These are phyloP conservation scores for Fusarium chaquense DNA, from an alignment of 2,329 filamentous ascomycete species.

Conservation along the genomic window DNA sequence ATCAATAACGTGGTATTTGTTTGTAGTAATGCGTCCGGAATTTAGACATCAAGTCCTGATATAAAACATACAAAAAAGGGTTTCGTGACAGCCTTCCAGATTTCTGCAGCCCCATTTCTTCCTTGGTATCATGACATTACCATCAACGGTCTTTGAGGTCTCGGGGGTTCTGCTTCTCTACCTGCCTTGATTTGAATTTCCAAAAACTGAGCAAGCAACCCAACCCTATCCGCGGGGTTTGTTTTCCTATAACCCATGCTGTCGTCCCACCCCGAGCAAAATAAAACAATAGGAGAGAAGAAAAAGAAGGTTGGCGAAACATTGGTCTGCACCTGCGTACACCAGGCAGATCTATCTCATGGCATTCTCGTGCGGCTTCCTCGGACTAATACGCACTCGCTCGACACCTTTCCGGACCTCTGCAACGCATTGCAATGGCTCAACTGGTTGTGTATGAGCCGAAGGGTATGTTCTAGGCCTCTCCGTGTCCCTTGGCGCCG, in stretches of 20 bases:
- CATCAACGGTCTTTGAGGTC: conserved; percentile 1
- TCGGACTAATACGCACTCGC: conserved; percentile 7
- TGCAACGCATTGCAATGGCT: conserved; percentile 38
- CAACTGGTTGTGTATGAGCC: conserved; percentile 20
- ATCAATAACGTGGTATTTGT: conserved; percentile 11
- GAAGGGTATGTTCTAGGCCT: conserved; percentile 16
- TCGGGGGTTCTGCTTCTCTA: conserved; percentile 12
- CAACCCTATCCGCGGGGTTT: conserved; percentile 6
- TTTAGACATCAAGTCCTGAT: conserved; percentile 32
- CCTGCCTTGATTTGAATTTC: conserved; percentile 25
- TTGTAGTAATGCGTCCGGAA: conserved; percentile 24
- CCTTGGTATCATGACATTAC: conserved; percentile 12
- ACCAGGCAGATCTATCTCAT: conserved; percentile 28
- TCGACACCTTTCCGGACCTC: conserved; percentile 19
- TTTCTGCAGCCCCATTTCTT: conserved; percentile 21
- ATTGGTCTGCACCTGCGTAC: conserved; percentile 11
- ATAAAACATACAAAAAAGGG: conserved; percentile 43
- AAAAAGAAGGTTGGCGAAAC: conserved; percentile 6
- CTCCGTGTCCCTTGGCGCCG: conserved; percentile 30
- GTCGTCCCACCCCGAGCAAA: conserved; percentile 20
- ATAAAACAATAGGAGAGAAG: conserved; percentile 28
- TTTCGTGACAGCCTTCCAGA: conserved; percentile 22
- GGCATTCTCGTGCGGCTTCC: conserved; percentile 31
- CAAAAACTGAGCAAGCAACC: conserved; percentile 33
- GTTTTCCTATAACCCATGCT: conserved; percentile 29